Evolutionary conservation across 164 flowering plant species (phyloP), one percentile per base, ranked within the genome.

Genomic region (Vitis rupestris): DNA sequence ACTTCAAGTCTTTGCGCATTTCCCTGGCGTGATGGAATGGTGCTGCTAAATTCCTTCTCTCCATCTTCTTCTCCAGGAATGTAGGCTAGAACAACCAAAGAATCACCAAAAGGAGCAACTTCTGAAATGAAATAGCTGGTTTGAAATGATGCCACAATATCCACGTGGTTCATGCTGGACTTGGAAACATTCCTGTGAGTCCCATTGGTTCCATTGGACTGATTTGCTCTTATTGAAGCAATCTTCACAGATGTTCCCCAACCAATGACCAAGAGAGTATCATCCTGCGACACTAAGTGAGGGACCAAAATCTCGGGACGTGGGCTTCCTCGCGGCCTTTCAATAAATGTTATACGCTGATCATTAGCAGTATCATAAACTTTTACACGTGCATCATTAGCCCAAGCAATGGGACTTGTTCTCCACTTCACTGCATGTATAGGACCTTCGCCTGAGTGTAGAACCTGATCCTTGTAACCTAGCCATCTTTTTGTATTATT

Each of bases 401-500:
- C 97, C 99, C 99, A 96, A 54, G 99, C 99, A 74, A 96, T 79
- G 68, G 91, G 97, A 76, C 82, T 93, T 15, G 85, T 73, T 78
- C 97, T 93, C 99, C 99, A 96, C 80, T 87, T 92, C 71, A 91
- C 89, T 50, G 88, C 87, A 87, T 96, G 99, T 72, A 96, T 87
- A 69, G 99, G 98, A 73, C 99, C 99, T 83, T 96, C 99, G 64
- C 98, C 98, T 44, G 95, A 96, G 77, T 96, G 99, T 79, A 96
- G 67, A 76, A 96, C 99, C 98, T 96, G 98, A 80, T 96, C 98
- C 63, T 86, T 85, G 63, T 78, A 87, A 54, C 99, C 99, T 19
- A 93, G 78, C 99, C 99, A 96, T 78, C 81, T 91, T 84, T 93
- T 93, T 44, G 85, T 65, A 66, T 93, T 91, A 57, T 17, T 17